A percentile compares a stretch with the other conserved stretches of the same genome.
These are phyloP conservation scores for Pythium vanterpoolii DNA, from an alignment of 352 stramenopile genomes.

Conservation along the genomic window DNA sequence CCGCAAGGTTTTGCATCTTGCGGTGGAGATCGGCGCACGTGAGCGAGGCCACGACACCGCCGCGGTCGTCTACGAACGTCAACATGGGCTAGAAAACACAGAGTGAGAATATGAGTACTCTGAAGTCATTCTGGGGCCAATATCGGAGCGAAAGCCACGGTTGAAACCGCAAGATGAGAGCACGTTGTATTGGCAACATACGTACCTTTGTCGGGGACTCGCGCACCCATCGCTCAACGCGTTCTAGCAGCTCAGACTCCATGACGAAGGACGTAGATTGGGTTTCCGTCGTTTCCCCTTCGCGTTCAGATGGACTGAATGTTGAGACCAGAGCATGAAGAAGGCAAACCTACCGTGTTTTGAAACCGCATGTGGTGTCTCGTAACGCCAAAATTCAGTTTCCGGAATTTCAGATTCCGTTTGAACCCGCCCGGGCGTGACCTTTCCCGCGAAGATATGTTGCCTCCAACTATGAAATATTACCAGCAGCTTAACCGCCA, in stretches of 20 bases:
- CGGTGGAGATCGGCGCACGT: slow-evolving; percentile 61
- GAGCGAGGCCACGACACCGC: slow-evolving; percentile 42
- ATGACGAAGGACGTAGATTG: slow-evolving; percentile 21
- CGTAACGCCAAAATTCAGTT: background rate
- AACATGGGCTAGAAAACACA: slow-evolving; percentile 47
- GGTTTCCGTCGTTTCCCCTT: slow-evolving; percentile 4
- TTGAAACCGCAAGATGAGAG: background rate
- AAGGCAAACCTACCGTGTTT: slow-evolving; percentile 17
- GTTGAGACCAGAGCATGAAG: background rate
- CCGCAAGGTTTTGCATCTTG: slow-evolving; percentile 65
- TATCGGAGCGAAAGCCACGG: background rate
- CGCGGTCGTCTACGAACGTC: slow-evolving; percentile 77
- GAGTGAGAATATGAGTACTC: background rate
- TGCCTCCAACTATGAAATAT: background rate
- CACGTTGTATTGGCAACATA: background rate
- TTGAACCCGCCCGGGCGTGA: background rate
- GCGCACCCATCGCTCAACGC: slow-evolving; percentile 70
- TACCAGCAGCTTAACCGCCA: background rate
- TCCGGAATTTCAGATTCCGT: background rate
- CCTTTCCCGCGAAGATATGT: slow-evolving; percentile 26
- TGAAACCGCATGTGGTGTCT: slow-evolving; percentile 1
- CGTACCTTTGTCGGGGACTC: slow-evolving; percentile 61
- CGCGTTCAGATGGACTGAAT: background rate
- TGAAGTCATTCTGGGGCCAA: slow-evolving; percentile 7
- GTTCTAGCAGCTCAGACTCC: slow-evolving; percentile 71